Conservation (phyloP, 2,329 filamentous ascomycete species). For the Microsporum canis region DNA sequence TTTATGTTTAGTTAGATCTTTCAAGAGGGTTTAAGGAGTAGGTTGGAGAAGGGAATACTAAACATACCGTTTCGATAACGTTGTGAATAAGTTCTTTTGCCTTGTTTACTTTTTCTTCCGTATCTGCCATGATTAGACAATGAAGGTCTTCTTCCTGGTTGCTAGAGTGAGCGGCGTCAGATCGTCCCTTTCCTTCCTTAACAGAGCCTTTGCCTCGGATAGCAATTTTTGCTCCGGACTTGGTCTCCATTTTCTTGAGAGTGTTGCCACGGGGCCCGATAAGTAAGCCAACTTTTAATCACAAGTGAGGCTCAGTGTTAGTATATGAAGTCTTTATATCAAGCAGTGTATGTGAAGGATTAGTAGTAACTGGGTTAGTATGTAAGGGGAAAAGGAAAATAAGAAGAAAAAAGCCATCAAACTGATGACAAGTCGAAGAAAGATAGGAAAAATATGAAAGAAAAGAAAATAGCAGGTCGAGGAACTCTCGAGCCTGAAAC, state of each 20-base stretch:
- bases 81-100: slow-evolving; percentile 98
- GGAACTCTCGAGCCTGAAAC: slow-evolving; percentile 28
- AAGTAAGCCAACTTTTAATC: slow-evolving; percentile 95
- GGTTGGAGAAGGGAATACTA: background rate
- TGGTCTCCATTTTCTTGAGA: slow-evolving; percentile 97
- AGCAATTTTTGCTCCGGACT: slow-evolving; percentile 96
- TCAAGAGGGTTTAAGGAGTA: background rate
- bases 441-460: slow-evolving; percentile 25
- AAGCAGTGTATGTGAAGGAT: slow-evolving; percentile 18
- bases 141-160: slow-evolving; percentile 99
- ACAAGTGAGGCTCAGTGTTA: slow-evolving; percentile 76
- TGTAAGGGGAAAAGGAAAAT: slow-evolving; percentile 17
- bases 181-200: slow-evolving; percentile 98
- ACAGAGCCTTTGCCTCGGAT: slow-evolving; percentile 99
- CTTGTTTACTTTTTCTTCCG: slow-evolving; percentile 98
- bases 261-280: slow-evolving; percentile 99
- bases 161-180: slow-evolving; percentile 96
- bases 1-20: slow-evolving; percentile 21
- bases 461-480: slow-evolving; percentile 6
- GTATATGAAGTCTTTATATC: slow-evolving; percentile 42
- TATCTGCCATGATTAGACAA: slow-evolving; percentile 99
- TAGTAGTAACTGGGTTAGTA: slow-evolving; percentile 15
- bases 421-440: slow-evolving; percentile 18
- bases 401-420: slow-evolving; percentile 30
- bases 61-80: slow-evolving; percentile 88